Evolutionary conservation across 2,329 filamentous ascomycete genomes (phyloP).

Genomic region (Verticillium nonalfalfae): DNA sequence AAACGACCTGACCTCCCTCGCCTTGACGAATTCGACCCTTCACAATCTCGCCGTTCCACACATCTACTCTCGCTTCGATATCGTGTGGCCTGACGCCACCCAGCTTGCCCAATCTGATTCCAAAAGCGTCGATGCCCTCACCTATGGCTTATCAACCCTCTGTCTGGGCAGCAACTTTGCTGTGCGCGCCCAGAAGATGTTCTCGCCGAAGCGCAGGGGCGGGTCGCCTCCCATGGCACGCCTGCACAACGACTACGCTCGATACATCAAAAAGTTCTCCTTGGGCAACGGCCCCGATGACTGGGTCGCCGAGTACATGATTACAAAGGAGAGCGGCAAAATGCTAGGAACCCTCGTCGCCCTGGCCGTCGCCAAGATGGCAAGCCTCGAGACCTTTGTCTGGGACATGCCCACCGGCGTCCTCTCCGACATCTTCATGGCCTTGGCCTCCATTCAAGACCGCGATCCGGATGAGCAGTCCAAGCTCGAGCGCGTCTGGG

Average conservation of each 20-base stretch:
- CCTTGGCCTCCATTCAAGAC: conserved; percentile 64
- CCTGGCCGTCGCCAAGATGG: conserved; percentile 73
- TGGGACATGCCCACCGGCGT: conserved; percentile 91
- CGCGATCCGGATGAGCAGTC: conserved; percentile 51
- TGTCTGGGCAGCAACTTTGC: conserved; percentile 57
- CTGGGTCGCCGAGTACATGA: conserved; percentile 77
- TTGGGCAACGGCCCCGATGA: conserved; percentile 73
- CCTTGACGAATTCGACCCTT: conserved; percentile 70
- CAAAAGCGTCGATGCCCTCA: conserved; percentile 73
- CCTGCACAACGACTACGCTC: conserved; percentile 61
- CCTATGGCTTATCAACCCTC: conserved; percentile 73
- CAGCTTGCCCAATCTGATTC: conserved; percentile 57
- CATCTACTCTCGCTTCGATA: conserved; percentile 82
- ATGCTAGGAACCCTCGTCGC: conserved; percentile 83
- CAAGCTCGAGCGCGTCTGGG: conserved; percentile 68
- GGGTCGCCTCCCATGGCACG: conserved; percentile 1
- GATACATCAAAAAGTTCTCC: conserved; percentile 75
- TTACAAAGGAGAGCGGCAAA: conserved; percentile 77
- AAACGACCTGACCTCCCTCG: conserved; percentile 74
- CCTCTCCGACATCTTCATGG: conserved; percentile 73
- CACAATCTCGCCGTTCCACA: conserved; percentile 69
- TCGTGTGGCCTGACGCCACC: conserved; percentile 72
- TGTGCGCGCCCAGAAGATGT: conserved; percentile 27
- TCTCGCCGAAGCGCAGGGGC: conserved; percentile 10
- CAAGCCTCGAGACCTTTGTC: conserved; percentile 72